Evolutionary conservation across 2,329 filamentous ascomycete genomes (phyloP).

Genomic region (Fonsecaea nubica): DNA sequence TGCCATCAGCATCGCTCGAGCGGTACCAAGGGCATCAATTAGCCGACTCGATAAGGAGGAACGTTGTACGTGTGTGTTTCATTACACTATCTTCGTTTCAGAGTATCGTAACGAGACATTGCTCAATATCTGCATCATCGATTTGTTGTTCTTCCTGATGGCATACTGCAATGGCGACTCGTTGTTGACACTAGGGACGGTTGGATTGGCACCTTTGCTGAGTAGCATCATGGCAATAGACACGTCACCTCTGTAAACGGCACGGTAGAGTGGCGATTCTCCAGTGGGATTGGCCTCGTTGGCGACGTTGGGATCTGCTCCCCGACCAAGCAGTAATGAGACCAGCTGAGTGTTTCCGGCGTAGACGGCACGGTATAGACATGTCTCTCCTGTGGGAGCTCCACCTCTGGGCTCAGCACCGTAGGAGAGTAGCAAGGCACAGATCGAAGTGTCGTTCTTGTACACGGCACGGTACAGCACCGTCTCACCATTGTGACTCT

Average conservation of each 20-base stretch:
- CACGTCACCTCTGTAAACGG: conserved; percentile 1
- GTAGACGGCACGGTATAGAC: conserved; percentile 12
- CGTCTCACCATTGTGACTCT: conserved; percentile 2
- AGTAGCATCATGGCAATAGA: conserved; percentile 12
- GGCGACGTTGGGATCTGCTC: neutral
- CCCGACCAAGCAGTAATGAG: conserved; percentile 1
- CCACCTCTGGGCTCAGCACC: neutral
- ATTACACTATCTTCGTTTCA: neutral
- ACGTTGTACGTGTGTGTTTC: no score
- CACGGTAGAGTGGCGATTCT: conserved; percentile 11
- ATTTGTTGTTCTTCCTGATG: conserved; percentile 13
- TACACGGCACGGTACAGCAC: conserved; percentile 4
- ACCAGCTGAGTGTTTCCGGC: conserved; percentile 2
- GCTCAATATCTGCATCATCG: conserved; percentile 4
- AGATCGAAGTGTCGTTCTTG: neutral
- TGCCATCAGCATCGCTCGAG: conserved; percentile 35
- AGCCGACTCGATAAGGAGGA: conserved; percentile 19
- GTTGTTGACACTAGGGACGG: conserved; percentile 4
- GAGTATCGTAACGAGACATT: neutral
- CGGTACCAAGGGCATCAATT: conserved; percentile 16
- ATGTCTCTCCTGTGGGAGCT: conserved; percentile 2
- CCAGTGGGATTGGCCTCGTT: neutral
- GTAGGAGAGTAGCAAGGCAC: conserved; percentile 1
- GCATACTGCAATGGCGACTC: conserved; percentile 8
- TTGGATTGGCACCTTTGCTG: conserved; percentile 6